Evolutionary conservation across 1,284 basidiomycete species (phyloP), one percentile per base, ranked within the genome.

Genomic region (Ganoderma boninense): DNA sequence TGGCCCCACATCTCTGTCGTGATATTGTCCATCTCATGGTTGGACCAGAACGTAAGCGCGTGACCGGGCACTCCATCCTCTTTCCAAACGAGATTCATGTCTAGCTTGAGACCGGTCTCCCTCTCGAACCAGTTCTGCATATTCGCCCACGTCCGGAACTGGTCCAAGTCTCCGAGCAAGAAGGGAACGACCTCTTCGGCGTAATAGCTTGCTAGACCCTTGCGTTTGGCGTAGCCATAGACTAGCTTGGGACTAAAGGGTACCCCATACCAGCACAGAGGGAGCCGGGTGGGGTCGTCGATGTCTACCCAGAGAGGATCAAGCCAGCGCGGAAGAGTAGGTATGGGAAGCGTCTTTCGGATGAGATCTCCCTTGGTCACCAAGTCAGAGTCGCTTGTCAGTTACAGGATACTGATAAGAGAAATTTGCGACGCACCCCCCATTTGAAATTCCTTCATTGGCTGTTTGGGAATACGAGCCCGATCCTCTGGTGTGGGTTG

Each of bases 181-280:
- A 18, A 18, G 16, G 18, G 35, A n/a, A n/a, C 16, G 5, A 35
- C 7, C 18, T 35, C 14, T 10, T 20, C 6, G 14, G 7, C 20
- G 18, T 38, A 38, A 35, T 59, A 59, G 29, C 32, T n/a, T 38
- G 32, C 35, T 1, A 59, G 35, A 16, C 57, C 32, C 5, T 20
- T 38, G 10, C 32, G 57, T 11, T 59, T 18, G 6, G 57, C 35
- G 20, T 38, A 59, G 35, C 8, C 20, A 8, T 38, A 59, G 57
- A 59, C 6, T 6, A 20, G 57, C 8, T 59, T n/a, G 16, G 32
- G 35, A 18, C 38, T 10, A 35, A 38, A 59, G 32, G 35, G 57
- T 4, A 59, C 57, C 7, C 57, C 57, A 11, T 59, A 59, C 35
- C 57, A 59, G 20, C 57, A 59, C n/a, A 56, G 57, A 35, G 57